These are phyloP conservation scores for Neurospora sp. DNA, from an alignment of 495 filamentous ascomycete species.

Conservation along the genomic window DNA sequence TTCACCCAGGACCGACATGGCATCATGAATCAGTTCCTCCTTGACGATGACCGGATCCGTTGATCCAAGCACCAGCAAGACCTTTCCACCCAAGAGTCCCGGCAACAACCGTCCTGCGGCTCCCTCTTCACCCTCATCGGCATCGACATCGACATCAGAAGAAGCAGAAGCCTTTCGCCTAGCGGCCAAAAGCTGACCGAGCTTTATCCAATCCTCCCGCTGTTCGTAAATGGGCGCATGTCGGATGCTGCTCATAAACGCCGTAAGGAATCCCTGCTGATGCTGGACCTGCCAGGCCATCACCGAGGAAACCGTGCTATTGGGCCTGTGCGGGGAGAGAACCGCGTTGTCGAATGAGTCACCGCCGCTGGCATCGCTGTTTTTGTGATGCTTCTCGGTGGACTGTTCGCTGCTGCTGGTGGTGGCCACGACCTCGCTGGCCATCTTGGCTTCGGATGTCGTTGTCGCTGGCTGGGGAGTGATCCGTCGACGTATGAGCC, in stretches of 20 bases:
- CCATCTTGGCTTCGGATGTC: conserved; percentile 19
- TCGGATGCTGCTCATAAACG: conserved; percentile 46
- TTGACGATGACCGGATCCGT: conserved; percentile 44
- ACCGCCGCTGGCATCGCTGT: conserved; percentile 28
- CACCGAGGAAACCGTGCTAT: conserved; percentile 31
- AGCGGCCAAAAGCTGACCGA: conserved; percentile 40
- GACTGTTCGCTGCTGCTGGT: not conserved
- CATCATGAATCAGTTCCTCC: conserved; percentile 44
- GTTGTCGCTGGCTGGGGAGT: conserved; percentile 14
- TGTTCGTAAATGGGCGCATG: conserved; percentile 47
- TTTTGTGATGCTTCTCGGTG: conserved; percentile 9
- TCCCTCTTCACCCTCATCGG: not conserved
- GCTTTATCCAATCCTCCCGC: conserved; percentile 45
- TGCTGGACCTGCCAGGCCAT: conserved; percentile 46
- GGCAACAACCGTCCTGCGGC: not conserved
- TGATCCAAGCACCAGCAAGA: conserved; percentile 41
- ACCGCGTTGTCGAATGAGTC: conserved; percentile 29
- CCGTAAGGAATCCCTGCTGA: conserved; percentile 45
- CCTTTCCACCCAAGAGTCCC: conserved; percentile 38
- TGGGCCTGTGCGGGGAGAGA: conserved; percentile 27
- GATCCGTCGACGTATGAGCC: conserved; percentile 47
- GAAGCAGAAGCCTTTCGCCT: conserved; percentile 19
- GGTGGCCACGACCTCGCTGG: conserved; percentile 16
- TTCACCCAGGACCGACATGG: conserved; percentile 28
- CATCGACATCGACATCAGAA: not conserved